Evolutionary conservation across 2,329 filamentous ascomycete species (phyloP).

Genomic region (Trichoderma sp.): DNA sequence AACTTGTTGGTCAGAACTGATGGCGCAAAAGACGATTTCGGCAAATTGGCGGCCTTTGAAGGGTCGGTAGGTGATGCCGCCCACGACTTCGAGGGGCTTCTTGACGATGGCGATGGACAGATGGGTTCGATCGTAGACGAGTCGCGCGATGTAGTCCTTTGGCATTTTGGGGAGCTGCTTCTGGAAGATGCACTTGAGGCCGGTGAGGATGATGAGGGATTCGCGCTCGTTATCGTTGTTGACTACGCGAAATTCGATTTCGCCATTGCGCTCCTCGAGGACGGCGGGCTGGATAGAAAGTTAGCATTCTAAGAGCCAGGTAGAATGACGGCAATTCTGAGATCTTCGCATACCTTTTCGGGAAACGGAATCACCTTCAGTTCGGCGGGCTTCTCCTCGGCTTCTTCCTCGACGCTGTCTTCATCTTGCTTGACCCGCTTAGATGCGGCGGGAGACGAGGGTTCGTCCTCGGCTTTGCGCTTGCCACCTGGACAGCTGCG

Average conservation of each 20-base stretch:
- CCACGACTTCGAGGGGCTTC: constrained; percentile 92
- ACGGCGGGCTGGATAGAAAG: constrained; percentile 69
- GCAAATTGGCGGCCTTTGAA: constrained; percentile 93
- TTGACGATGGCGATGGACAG: constrained; percentile 97
- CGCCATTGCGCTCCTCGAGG: constrained; percentile 87
- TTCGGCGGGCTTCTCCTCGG: constrained; percentile 50
- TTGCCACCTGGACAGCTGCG: constrained; percentile 55
- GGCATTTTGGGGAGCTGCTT: constrained; percentile 99
- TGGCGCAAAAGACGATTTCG: constrained; percentile 98
- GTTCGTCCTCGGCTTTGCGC: constrained; percentile 73
- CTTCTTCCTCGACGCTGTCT: constrained; percentile 36
- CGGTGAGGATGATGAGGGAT: constrained; percentile 91
- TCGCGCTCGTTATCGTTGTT: constrained; percentile 92
- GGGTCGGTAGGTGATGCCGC: constrained; percentile 93
- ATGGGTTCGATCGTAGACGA: constrained; percentile 97
- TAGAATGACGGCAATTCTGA: too few relatives aligned
- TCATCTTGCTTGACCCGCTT: constrained; percentile 66
- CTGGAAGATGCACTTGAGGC: constrained; percentile 96
- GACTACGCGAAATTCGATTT: constrained; percentile 96
- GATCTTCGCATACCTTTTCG: constrained; percentile 69
- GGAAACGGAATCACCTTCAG: constrained; percentile 80
- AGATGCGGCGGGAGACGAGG: constrained; percentile 60
- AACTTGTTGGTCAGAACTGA: constrained; percentile 96
- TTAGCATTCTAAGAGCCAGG: neutral
- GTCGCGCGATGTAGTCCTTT: constrained; percentile 95